Conservation (phyloP, 805 yeast species). For the Sugiyamaella valdiviana region DNA sequence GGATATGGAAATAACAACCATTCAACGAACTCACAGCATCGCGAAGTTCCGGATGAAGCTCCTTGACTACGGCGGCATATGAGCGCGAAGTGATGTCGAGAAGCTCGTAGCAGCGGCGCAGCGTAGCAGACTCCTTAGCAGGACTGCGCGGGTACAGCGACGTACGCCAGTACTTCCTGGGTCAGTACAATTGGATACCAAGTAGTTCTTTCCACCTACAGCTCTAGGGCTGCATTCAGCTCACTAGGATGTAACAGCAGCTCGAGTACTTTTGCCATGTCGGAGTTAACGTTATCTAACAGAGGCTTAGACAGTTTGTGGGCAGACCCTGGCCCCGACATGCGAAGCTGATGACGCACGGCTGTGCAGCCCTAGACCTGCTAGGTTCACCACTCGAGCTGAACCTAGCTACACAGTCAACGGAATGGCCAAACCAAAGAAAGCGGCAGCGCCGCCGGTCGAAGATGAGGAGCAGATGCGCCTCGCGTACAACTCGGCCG, state of each 20-base stretch:
- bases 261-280: constrained; percentile 59
- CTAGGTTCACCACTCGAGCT: too few relatives aligned
- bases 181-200: not conserved
- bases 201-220: constrained; percentile 42
- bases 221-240: constrained; percentile 58
- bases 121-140: constrained; percentile 37
- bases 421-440: not conserved
- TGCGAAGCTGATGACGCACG: too few relatives aligned
- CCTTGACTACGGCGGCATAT: constrained; percentile 88
- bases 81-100: constrained; percentile 75
- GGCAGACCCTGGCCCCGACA: too few relatives aligned
- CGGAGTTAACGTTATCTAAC: too few relatives aligned
- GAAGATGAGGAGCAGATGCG: not conserved
- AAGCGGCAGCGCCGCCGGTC: not conserved
- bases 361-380: too few relatives aligned
- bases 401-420: not conserved
- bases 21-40: constrained; percentile 42
- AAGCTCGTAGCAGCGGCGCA: constrained; percentile 61
- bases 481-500: constrained; percentile 27
- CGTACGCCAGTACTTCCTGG: constrained; percentile 45
- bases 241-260: constrained; percentile 66
- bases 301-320: too few relatives aligned
- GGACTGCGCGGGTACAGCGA: constrained; percentile 46
- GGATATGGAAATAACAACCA: too few relatives aligned
- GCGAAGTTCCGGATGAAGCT: constrained; percentile 83